Evolutionary conservation across 371 early-diverging fungal species (phyloP), one percentile per base, ranked within the genome.

Genomic region (Furculomyces boomerangus): DNA sequence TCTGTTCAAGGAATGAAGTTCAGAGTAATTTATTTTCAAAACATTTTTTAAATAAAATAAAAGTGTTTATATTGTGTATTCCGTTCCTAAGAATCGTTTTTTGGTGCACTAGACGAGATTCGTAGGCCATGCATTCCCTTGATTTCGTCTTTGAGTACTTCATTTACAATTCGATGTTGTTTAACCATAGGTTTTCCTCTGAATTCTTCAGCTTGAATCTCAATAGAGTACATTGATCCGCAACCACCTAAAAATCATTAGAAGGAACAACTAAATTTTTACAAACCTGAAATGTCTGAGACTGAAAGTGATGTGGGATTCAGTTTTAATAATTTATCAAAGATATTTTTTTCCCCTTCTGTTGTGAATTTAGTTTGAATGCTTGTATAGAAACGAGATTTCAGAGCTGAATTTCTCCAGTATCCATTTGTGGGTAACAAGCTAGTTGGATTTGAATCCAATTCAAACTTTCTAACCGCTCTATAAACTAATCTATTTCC

Each of bases 121-220:
- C 84, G 84, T 52, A 92, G 74, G 3, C 91, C 94, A 50, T 93
- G 94, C 86, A 90, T 90, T 35, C 70, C 79, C 65, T 88, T 88
- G 61, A 93, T 84, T 57, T 91, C 91, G 24, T 86, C 84, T 68
- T 84, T 79, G 29, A 93, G 72, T 24, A 85, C 64, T 31, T 84
- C 80, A 63, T 85, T 90, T 30, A 93, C 90, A 66, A 88, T 69
- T 44, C 87, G 76, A 61, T 92, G 92, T 66, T 92, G 94, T 65
- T 87, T 85, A 40, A 93, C 81, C 60, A 84, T 74, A 14, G 64
- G 67, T 41, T 78, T 60, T 18, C 84, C 85, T 63, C 79, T 75
- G 71, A 93, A 93, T 47, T 72, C 61, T 18, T 74, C 68, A 43
- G 86, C 76, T 28, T 82, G 78, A 60, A 93, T 82, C 58, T 86